phyloP scores from a whole-genome alignment of 2,329 filamentous ascomycete species.

The Colletotrichum sp. region DNA sequence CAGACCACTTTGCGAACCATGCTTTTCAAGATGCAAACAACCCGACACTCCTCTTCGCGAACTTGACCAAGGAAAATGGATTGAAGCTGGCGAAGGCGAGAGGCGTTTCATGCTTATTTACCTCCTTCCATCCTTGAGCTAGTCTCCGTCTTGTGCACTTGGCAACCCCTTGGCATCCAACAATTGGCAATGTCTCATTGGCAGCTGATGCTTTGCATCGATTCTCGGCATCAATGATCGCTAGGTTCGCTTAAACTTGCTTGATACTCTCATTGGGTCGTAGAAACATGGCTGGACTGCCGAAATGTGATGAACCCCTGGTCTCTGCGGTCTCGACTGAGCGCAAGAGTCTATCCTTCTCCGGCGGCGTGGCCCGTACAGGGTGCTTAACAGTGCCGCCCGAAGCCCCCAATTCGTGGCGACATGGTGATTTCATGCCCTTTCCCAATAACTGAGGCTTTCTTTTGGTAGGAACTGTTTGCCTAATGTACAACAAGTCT shows the following conservation, averaged over 20 bases:
- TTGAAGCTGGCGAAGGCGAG: neutral
- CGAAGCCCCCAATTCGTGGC: neutral
- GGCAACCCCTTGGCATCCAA: neutral
- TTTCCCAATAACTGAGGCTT: no score
- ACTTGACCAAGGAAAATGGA: no score
- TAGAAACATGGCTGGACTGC: neutral
- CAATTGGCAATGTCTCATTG: neutral
- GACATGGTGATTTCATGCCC: neutral
- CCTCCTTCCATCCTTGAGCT: conserved; percentile 16
- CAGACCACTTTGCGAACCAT: neutral
- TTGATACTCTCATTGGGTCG: neutral
- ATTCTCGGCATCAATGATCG: neutral
- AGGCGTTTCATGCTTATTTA: conserved; percentile 1
- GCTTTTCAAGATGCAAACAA: neutral
- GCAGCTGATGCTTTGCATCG: neutral
- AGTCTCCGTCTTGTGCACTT: conserved; percentile 9
- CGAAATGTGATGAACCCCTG: neutral
- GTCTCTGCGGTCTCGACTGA: neutral
- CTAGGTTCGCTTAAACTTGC: neutral
- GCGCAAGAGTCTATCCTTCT: neutral
- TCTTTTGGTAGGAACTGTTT: neutral
- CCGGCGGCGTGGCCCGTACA: neutral
- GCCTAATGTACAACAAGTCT: neutral
- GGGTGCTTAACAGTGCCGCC: neutral
- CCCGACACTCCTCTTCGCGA: neutral